These are phyloP conservation scores for Camellia granthamiana DNA, from an alignment of 148 eudicot genomes.

Conservation along the genomic window DNA sequence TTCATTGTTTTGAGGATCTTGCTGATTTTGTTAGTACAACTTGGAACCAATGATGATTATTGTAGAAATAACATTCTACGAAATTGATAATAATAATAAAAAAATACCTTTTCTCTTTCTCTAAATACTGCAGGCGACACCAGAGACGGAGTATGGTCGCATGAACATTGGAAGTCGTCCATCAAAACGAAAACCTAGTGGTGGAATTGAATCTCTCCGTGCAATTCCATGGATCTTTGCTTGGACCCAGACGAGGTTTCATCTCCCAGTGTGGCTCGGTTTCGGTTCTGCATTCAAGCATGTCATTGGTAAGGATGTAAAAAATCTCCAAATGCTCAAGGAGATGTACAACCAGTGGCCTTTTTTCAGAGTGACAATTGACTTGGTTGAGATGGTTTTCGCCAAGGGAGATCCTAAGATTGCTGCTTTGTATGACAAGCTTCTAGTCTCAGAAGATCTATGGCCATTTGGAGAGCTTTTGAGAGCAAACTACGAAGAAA, in stretches of 20 bases:
- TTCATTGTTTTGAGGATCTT: background rate
- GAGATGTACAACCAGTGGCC: slow-evolving; percentile 92
- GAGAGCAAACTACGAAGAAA: slow-evolving; percentile 57
- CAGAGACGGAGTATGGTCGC: slow-evolving; percentile 79
- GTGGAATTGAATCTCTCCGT: slow-evolving; percentile 90
- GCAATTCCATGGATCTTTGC: slow-evolving; percentile 96
- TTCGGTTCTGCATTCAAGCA: slow-evolving; percentile 74
- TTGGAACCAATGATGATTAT: background rate
- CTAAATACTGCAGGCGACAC: slow-evolving; percentile 55
- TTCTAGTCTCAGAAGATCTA: slow-evolving; percentile 64
- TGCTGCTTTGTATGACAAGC: slow-evolving; percentile 74
- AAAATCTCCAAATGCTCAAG: slow-evolving; percentile 58
- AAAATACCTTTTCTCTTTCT: background rate
- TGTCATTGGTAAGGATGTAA: slow-evolving; percentile 54
- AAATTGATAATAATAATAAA: background rate
- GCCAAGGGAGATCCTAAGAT: slow-evolving; percentile 39
- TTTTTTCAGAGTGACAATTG: slow-evolving; percentile 84
- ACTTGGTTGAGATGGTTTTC: slow-evolving; percentile 83
- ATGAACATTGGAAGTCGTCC: slow-evolving; percentile 38
- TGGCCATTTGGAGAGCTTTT: slow-evolving; percentile 62
- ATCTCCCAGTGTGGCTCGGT: slow-evolving; percentile 88
- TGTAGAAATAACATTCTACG: background rate
- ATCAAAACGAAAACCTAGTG: slow-evolving; percentile 76
- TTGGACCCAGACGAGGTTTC: slow-evolving; percentile 41
- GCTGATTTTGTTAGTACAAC: background rate